phyloP scores from a whole-genome alignment of 2,329 filamentous ascomycete species.

The Pseudogymnoascus sp. region DNA sequence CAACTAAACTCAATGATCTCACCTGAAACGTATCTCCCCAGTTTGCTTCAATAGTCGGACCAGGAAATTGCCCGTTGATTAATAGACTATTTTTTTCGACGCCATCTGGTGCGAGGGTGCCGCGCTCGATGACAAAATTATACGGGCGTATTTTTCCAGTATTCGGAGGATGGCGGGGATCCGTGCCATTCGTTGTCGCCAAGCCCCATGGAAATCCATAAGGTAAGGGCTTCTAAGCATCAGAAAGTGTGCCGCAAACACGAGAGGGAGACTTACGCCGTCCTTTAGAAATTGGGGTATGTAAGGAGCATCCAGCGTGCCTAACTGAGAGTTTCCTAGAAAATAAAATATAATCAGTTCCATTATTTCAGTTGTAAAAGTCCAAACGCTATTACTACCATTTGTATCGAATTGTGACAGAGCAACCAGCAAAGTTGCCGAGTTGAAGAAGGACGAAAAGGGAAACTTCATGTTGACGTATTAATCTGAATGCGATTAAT shows the following conservation, averaged over 20 bases:
- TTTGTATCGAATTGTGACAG: neutral
- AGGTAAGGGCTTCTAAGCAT: neutral
- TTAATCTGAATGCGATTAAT: neutral
- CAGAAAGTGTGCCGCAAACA: neutral
- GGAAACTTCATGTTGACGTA: neutral
- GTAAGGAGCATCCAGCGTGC: neutral
- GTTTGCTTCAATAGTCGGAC: conserved; percentile 31
- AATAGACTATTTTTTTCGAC: conserved; percentile 24
- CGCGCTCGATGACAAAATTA: neutral
- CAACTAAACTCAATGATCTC: neutral
- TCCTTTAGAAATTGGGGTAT: neutral
- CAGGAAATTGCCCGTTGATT: conserved; percentile 31
- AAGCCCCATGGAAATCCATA: neutral
- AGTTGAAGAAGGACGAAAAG: neutral
- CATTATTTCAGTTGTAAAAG: neutral
- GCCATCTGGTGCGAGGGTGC: conserved; percentile 23
- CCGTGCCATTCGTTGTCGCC: neutral
- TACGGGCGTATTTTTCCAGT: neutral
- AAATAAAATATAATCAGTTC: neutral
- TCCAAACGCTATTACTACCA: neutral
- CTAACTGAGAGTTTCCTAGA: neutral
- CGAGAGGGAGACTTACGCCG: neutral
- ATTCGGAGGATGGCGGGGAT: neutral
- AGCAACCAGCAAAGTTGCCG: neutral
- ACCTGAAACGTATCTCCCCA: conserved; percentile 27